Percentiles rank a stretch among this genome's conserved stretches.
phyloP scores from a whole-genome alignment of 202 grass and related monocot species.

The Musa balbisiana region DNA sequence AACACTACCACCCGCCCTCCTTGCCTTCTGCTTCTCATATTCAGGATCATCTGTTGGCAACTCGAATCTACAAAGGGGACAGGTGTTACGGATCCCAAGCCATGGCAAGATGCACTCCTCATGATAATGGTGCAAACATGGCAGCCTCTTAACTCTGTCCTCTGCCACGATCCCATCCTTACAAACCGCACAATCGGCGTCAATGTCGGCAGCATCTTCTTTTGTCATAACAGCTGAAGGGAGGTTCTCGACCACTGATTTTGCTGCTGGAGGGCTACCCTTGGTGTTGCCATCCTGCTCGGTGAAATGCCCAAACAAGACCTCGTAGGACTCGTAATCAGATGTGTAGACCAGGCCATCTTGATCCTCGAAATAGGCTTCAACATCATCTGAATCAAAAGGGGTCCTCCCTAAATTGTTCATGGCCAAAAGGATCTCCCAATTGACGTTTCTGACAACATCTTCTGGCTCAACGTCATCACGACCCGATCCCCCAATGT shows the following conservation, averaged over 20 bases:
- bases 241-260: conserved; percentile 13
- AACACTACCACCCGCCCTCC: background rate
- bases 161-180: conserved; percentile 43
- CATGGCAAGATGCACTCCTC: conserved; percentile 52
- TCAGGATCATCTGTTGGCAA: conserved; percentile 19
- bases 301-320: background rate
- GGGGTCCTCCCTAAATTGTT: conserved; percentile 25
- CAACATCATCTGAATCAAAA: background rate
- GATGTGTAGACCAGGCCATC: background rate
- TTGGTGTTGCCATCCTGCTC: background rate
- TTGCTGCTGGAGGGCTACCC: conserved; percentile 1
- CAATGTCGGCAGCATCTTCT: background rate
- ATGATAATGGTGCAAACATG: conserved; percentile 60
- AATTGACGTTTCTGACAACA: conserved; percentile 41
- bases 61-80: conserved; percentile 44
- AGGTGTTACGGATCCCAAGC: conserved; percentile 46
- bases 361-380: background rate
- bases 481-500: background rate
- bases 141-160: conserved; percentile 32
- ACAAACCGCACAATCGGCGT: conserved; percentile 35
- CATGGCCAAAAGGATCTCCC: conserved; percentile 59
- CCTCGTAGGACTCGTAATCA: conserved; percentile 7
- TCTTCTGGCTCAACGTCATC: background rate
- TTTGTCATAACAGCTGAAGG: background rate
- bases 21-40: conserved; percentile 6